Percentiles rank a stretch among this genome's conserved stretches.
Evolutionary conservation across 2,329 filamentous ascomycete species (phyloP).

Genomic region (Teratosphaeria viscida): DNA sequence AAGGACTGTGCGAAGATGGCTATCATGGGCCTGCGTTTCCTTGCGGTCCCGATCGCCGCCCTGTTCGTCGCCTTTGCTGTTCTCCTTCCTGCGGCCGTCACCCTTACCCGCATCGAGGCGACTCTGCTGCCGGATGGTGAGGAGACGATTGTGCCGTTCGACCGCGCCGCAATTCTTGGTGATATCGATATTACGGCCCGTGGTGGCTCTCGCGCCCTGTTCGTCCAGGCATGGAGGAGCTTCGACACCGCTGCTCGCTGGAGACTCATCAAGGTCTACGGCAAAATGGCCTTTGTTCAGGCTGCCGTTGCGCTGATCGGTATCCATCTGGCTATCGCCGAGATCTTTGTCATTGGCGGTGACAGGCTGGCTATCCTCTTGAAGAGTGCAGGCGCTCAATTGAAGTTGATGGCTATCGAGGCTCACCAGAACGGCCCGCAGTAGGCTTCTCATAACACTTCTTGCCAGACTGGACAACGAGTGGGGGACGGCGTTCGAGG

Average conservation of each 20-base stretch:
- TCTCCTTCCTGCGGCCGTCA: constrained; percentile 68
- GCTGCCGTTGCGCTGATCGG: constrained; percentile 17
- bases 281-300: constrained; percentile 55
- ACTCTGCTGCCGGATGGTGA: constrained; percentile 73
- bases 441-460: neutral
- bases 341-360: constrained; percentile 22
- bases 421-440: constrained; percentile 1
- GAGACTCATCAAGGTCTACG: constrained; percentile 63
- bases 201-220: constrained; percentile 46
- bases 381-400: constrained; percentile 17
- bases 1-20: constrained; percentile 17
- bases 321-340: constrained; percentile 15
- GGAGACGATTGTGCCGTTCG: constrained; percentile 80
- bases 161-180: constrained; percentile 62
- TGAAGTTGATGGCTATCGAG: constrained; percentile 18
- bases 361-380: constrained; percentile 17
- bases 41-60: constrained; percentile 28
- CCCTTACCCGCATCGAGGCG: constrained; percentile 74
- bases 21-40: constrained; percentile 31
- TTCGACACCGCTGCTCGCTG: constrained; percentile 64
- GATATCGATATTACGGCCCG: constrained; percentile 63
- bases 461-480: neutral
- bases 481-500: neutral
- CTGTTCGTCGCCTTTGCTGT: constrained; percentile 51
- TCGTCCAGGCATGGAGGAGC: constrained; percentile 67